A percentile compares a stretch with the other conserved stretches of the same genome.
phyloP scores from a whole-genome alignment of 1,284 basidiomycete genomes.

The Austroboletus rostrupii region DNA sequence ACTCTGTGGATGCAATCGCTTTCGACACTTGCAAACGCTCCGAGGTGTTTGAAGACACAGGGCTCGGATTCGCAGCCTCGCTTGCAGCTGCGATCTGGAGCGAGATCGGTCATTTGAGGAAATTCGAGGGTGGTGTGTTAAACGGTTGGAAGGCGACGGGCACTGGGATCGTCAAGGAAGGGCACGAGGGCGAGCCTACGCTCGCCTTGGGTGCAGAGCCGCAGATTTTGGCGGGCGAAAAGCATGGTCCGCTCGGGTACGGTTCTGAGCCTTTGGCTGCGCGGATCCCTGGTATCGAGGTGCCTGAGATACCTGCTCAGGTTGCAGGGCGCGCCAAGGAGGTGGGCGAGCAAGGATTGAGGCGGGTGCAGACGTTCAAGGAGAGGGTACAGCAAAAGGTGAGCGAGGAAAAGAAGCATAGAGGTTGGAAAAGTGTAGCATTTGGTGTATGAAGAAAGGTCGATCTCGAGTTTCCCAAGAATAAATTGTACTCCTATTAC shows the following conservation, averaged over 20 bases:
- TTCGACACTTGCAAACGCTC: conserved; percentile 55
- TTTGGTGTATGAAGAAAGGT: conserved; percentile 14
- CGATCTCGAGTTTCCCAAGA: background rate
- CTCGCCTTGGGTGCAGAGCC: conserved; percentile 69
- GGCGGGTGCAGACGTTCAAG: conserved; percentile 24
- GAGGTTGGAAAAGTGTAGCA: conserved; percentile 28
- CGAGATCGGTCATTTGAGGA: conserved; percentile 54
- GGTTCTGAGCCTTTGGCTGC: conserved; percentile 44
- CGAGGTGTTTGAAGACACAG: conserved; percentile 62
- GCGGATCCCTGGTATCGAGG: conserved; percentile 22
- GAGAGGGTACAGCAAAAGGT: conserved; percentile 25
- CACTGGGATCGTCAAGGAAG: conserved; percentile 55
- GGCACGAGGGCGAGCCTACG: conserved; percentile 32
- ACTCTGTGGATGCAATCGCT: conserved; percentile 49
- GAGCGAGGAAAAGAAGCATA: conserved; percentile 10
- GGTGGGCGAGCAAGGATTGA: conserved; percentile 12
- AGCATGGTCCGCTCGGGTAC: conserved; percentile 58
- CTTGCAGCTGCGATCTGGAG: conserved; percentile 59
- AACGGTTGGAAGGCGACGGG: conserved; percentile 53
- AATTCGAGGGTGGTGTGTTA: conserved; percentile 36
- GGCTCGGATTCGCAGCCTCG: conserved; percentile 44
- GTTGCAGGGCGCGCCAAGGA: conserved; percentile 9
- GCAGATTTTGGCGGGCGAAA: conserved; percentile 60
- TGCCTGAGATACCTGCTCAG: background rate
- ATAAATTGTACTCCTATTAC: too few relatives aligned